Evolutionary conservation across 345 rosid species (phyloP).

Genomic region (Populus alba): DNA sequence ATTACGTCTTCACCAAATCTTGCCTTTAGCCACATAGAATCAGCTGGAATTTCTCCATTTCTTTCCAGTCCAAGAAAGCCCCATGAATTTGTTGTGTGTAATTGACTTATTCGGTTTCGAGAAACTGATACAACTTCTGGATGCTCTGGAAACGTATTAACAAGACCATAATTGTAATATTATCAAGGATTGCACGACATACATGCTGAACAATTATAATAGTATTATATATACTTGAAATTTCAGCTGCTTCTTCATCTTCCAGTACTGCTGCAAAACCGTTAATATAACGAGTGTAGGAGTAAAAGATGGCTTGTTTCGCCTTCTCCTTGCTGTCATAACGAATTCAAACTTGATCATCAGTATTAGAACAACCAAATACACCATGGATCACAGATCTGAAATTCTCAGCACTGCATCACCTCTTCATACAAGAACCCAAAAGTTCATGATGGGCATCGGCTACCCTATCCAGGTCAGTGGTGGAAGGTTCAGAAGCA

Average conservation of each 20-base stretch:
- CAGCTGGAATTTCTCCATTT: constrained; percentile 4
- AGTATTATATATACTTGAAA: neutral
- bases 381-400: no score
- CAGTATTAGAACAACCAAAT: no score
- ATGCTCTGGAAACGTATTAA: neutral
- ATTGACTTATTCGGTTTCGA: neutral
- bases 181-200: neutral
- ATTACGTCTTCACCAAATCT: constrained; percentile 26
- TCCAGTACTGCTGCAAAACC: constrained; percentile 26
- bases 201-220: no score
- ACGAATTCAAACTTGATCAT: neutral
- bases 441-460: constrained; percentile 12
- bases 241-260: constrained; percentile 13
- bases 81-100: constrained; percentile 32
- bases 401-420: neutral
- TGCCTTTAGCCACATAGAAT: constrained; percentile 15
- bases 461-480: neutral
- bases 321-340: constrained; percentile 13
- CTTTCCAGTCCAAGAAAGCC: constrained; percentile 26
- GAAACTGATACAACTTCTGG: constrained; percentile 22
- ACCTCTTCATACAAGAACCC: constrained; percentile 20
- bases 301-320: constrained; percentile 21
- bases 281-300: constrained; percentile 21
- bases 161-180: neutral
- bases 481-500: neutral